These are phyloP conservation scores for Ambrosia trifida DNA, from an alignment of 129 eudicot genomes.

Conservation along the genomic window DNA sequence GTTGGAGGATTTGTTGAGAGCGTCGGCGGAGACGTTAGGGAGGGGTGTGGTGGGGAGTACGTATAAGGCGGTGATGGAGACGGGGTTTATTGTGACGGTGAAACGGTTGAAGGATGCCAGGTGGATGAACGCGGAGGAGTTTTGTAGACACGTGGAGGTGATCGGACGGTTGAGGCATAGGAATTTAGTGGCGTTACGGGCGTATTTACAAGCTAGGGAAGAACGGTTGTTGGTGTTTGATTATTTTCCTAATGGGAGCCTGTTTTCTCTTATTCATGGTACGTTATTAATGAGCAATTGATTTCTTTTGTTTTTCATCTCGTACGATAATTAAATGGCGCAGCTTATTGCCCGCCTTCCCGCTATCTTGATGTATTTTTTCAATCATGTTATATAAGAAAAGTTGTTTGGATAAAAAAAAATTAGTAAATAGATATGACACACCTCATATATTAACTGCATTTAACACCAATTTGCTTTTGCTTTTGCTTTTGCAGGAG, in stretches of 20 bases:
- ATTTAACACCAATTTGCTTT: not conserved
- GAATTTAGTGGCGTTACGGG: constrained; percentile 75
- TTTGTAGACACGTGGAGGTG: constrained; percentile 62
- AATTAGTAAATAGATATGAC: too few species aligned
- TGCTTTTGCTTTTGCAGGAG: constrained; percentile 41
- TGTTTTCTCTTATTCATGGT: constrained; percentile 86
- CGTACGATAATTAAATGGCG: not conserved
- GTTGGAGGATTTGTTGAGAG: constrained; percentile 75
- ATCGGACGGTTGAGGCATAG: constrained; percentile 72
- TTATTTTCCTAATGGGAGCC: constrained; percentile 92
- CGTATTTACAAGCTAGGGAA: constrained; percentile 79
- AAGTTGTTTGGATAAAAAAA: too few species aligned
- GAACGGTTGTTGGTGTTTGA: constrained; percentile 77
- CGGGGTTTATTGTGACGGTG: constrained; percentile 78
- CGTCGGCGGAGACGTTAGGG: constrained; percentile 94
- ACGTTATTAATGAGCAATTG: not conserved
- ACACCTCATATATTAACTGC: not conserved
- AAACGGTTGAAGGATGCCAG: constrained; percentile 71
- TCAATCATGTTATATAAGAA: too few species aligned
- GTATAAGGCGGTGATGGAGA: constrained; percentile 88
- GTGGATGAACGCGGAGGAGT: constrained; percentile 62
- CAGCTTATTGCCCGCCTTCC: too few species aligned
- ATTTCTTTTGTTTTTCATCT: not conserved
- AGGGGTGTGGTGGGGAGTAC: constrained; percentile 85
- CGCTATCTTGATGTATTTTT: too few species aligned